Evolutionary conservation across 768 basidiomycete genomes (phyloP), one percentile per base, ranked within the genome.

Genomic region (Lactarius quietus): DNA sequence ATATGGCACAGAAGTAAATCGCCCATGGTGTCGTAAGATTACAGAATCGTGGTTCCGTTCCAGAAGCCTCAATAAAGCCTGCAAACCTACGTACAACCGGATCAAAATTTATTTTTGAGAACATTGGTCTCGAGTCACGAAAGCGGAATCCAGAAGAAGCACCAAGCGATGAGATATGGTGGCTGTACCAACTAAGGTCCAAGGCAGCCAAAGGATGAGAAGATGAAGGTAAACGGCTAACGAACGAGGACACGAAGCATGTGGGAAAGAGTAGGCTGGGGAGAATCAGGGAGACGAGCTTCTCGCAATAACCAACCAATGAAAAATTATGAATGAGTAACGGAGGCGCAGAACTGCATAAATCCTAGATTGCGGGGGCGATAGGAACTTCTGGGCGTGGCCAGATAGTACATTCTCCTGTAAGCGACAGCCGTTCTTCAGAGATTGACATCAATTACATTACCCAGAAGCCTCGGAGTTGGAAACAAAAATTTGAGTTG

Each of bases 391-490:
- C 38, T 61, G 29, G 38, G 5, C 26, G 14, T 53, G 51, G 15
- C 15, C 28, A 23, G 14, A 52, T 59, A 41, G 51, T 59, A 58
- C 15, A 9, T 28, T 48, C 33, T 35, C 23, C 35, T 15, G 26
- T 6, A 41, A 55, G 39, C 58, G 18, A 33, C 8, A n/a, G 29
- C 52, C 29, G 29, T 28, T 54, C 28, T 54, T 54, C 31, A 54
- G 53, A 33, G 10, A 33, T 33, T 31, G 48, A 52, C 48, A 28
- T n/a, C 23, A 29, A 57, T 28, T 39, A 45, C 9, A 9, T 45
- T 52, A 35, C 41, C 33, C 52, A 55, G 58, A 54, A 54, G 38
- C n/a, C 23, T 43, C 57, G 57, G 63, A 53, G 57, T 64, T 54
- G 15, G 9, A 59, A 64, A 33, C 31, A 28, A 35, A 33, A 53